Evolutionary conservation across 495 filamentous ascomycete genomes (phyloP).

Genomic region (Hypomontagnella monticulosa): DNA sequence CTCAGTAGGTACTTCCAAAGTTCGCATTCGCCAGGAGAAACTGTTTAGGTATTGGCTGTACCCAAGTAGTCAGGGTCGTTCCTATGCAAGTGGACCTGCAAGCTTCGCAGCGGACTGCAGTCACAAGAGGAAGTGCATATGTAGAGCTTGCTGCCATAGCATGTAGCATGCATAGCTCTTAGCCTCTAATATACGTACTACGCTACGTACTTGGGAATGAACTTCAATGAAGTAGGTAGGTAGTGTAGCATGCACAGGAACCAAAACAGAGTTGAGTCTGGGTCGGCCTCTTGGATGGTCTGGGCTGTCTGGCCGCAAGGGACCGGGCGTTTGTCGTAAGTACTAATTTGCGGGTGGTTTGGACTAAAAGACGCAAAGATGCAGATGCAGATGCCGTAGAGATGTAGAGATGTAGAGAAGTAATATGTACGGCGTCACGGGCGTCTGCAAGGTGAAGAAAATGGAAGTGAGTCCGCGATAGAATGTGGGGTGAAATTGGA

Average conservation of each 20-base stretch:
- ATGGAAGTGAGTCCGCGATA: slow-evolving; percentile 33
- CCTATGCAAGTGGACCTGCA: slow-evolving; percentile 37
- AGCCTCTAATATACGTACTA: background rate
- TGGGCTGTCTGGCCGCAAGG: slow-evolving; percentile 26
- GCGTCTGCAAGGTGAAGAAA: slow-evolving; percentile 46
- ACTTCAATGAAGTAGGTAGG: too few species aligned
- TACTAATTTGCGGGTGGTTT: slow-evolving; percentile 21
- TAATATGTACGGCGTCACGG: slow-evolving; percentile 34
- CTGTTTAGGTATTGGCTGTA: background rate
- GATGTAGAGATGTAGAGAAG: background rate
- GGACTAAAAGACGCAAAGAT: slow-evolving; percentile 17
- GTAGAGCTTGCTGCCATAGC: slow-evolving; percentile 36
- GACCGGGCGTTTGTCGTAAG: slow-evolving; percentile 7
- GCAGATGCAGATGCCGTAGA: too few species aligned
- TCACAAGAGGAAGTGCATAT: slow-evolving; percentile 50
- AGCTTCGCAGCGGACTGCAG: slow-evolving; percentile 49
- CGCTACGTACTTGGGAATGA: background rate
- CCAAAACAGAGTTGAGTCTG: slow-evolving; percentile 33
- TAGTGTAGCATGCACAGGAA: slow-evolving; percentile 25
- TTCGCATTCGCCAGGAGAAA: too few species aligned
- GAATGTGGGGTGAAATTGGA: slow-evolving; percentile 26
- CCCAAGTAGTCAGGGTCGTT: slow-evolving; percentile 27
- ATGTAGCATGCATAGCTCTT: background rate
- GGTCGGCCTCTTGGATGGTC: slow-evolving; percentile 22
- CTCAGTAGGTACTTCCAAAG: too few species aligned